These are phyloP conservation scores for Alloascoidea africana DNA, from an alignment of 805 yeast species.

Conservation along the genomic window DNA sequence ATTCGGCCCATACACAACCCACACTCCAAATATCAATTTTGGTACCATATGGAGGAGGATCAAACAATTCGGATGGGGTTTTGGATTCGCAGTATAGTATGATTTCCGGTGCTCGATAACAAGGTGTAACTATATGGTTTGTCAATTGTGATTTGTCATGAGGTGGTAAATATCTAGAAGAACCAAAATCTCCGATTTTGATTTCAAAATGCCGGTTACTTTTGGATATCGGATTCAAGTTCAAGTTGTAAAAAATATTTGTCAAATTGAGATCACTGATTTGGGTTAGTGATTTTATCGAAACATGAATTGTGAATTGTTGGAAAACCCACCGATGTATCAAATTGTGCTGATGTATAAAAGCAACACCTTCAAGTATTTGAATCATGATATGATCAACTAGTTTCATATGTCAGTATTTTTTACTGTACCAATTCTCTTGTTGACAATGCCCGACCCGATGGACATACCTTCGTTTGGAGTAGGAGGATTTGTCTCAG, in stretches of 20 bases:
- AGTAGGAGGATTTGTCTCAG: not conserved
- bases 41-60: not conserved
- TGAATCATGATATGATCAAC: not conserved
- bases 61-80: not conserved
- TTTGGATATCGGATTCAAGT: not conserved
- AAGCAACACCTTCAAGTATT: not conserved
- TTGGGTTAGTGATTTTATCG: not conserved
- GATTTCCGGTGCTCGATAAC: conserved; percentile 1
- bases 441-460: not conserved
- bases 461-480: not conserved
- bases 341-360: not conserved
- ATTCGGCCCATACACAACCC: conserved; percentile 1
- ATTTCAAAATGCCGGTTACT: not conserved
- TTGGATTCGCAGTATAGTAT: not conserved
- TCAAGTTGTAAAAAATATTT: no score
- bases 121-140: not conserved
- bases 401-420: not conserved
- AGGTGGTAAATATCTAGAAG: conserved; percentile 1
- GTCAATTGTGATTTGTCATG: not conserved
- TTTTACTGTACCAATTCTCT: not conserved
- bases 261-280: not conserved
- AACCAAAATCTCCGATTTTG: not conserved
- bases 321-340: not conserved
- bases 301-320: not conserved
- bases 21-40: not conserved